phyloP scores from a whole-genome alignment of 176 grass and related monocot genomes.

The barley (Hordeum vulgare) region MorexV3_pseudomolecules_assembly NC_058518.1:496108961-496109460 shows the following conservation, averaged over 20 bases:
- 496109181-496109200: conserved; percentile 22
- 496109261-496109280: conserved; percentile 28
- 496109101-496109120: not conserved
- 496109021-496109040: not conserved
- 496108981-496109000: too few species aligned
- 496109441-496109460: conserved; percentile 36
- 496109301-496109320: not conserved
- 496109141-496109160: conserved; percentile 36
- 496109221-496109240: conserved; percentile 7
- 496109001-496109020: not conserved
- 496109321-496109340: not conserved
- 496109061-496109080: not conserved
- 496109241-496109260: not conserved
- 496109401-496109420: not conserved
- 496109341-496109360: not conserved
- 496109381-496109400: not conserved
- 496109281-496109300: not conserved
- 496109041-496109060: not conserved
- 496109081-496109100: not conserved
- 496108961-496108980: too few species aligned
- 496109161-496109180: not conserved
- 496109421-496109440: conserved; percentile 42
- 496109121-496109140: not conserved
- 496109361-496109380: not conserved
- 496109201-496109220: not conserved